Evolutionary conservation across 177 flowering plant species (phyloP).

Genomic region (Vitis hybrid): DNA sequence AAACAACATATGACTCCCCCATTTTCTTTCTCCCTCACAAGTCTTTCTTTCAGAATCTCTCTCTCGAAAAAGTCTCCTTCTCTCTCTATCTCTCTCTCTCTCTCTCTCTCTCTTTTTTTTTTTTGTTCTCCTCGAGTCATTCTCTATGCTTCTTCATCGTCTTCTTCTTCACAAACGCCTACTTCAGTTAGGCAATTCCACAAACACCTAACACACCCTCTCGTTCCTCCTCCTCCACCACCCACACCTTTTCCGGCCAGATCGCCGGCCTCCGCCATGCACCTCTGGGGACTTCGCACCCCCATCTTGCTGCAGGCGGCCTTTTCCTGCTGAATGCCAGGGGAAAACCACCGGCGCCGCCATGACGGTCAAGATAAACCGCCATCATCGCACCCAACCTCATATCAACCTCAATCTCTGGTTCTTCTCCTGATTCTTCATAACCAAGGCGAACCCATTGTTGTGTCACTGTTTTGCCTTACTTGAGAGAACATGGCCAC

Average conservation of each 20-base stretch:
- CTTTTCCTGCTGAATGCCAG: not conserved
- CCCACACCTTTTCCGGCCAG: not conserved
- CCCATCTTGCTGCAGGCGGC: not conserved
- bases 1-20: not conserved
- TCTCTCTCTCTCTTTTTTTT: not conserved
- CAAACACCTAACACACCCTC: constrained; percentile 1
- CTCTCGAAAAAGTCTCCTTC: not conserved
- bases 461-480: not conserved
- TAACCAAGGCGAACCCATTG: not conserved
- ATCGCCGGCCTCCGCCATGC: constrained; percentile 3
- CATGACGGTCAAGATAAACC: not conserved
- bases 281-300: not conserved
- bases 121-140: not conserved
- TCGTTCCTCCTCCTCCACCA: not conserved
- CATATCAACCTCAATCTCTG: not conserved
- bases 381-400: not conserved
- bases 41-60: not conserved
- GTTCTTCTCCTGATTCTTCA: not conserved
- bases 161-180: not conserved
- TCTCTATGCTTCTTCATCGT: not conserved
- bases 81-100: constrained; percentile 5
- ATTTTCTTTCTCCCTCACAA: not conserved
- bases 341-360: not conserved
- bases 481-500: constrained; percentile 12
- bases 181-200: constrained; percentile 4